A percentile compares a stretch with the other conserved stretches of the same genome.
These are phyloP conservation scores for Vaccinium myrtillus DNA, from an alignment of 148 eudicot species.

Conservation along the genomic window DNA sequence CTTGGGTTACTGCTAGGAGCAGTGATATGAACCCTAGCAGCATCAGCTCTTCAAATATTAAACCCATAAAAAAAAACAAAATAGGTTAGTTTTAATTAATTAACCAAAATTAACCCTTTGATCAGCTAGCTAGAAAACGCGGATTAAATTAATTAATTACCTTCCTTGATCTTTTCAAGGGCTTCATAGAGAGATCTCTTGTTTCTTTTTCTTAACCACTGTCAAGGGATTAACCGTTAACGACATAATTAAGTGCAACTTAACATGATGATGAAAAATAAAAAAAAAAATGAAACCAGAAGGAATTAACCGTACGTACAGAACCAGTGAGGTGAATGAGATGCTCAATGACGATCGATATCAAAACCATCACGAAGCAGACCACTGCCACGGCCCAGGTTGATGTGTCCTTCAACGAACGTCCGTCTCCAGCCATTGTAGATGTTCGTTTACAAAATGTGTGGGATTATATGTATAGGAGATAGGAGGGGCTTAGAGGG, in stretches of 20 bases:
- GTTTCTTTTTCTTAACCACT: slow-evolving; percentile 34
- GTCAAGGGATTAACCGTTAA: slow-evolving; percentile 1
- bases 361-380: slow-evolving; percentile 29
- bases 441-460: background rate
- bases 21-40: slow-evolving; percentile 42
- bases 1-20: slow-evolving; percentile 35
- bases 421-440: slow-evolving; percentile 21
- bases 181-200: slow-evolving; percentile 34
- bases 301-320: slow-evolving; percentile 9
- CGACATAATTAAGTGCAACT: background rate
- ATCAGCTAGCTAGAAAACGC: background rate
- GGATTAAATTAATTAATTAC: slow-evolving; percentile 3
- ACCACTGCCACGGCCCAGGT: slow-evolving; percentile 40
- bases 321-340: slow-evolving; percentile 30
- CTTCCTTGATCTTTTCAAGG: slow-evolving; percentile 41
- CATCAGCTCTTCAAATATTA: slow-evolving; percentile 46
- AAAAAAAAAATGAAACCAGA: background rate
- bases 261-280: background rate
- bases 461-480: background rate
- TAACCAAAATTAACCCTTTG: background rate
- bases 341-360: slow-evolving; percentile 38
- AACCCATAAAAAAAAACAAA: background rate
- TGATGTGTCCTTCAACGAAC: slow-evolving; percentile 33
- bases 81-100: background rate
- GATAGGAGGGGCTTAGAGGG: background rate